Evolutionary conservation across 129 eudicot genomes (phyloP).

Genomic region (Centella asiatica): DNA sequence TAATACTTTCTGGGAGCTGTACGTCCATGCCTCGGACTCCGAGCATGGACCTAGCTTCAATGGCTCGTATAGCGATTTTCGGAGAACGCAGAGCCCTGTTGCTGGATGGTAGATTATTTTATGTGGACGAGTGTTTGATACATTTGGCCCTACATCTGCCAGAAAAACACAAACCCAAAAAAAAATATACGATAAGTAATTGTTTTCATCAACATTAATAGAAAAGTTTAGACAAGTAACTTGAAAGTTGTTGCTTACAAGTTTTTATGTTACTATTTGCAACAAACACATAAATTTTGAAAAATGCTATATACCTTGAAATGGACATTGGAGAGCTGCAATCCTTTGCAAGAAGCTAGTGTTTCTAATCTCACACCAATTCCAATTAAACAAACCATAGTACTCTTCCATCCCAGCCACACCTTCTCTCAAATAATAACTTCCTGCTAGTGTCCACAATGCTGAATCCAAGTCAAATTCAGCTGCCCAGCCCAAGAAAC

Average conservation of each 20-base stretch:
- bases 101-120: slow-evolving; percentile 61
- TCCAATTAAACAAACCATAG: slow-evolving; percentile 61
- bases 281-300: too few species aligned
- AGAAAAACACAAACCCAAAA: too few species aligned
- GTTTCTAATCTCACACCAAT: slow-evolving; percentile 66
- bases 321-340: slow-evolving; percentile 56
- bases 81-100: slow-evolving; percentile 56
- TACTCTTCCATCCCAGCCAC: slow-evolving; percentile 59
- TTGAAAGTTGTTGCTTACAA: too few species aligned
- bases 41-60: slow-evolving; percentile 59
- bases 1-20: slow-evolving; percentile 41
- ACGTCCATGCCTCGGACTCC: slow-evolving; percentile 39
- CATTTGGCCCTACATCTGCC: slow-evolving; percentile 80
- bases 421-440: slow-evolving; percentile 79
- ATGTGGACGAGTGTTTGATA: slow-evolving; percentile 23
- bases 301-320: too few species aligned
- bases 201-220: too few species aligned
- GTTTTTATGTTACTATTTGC: too few species aligned
- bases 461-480: slow-evolving; percentile 89
- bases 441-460: slow-evolving; percentile 74
- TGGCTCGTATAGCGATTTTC: slow-evolving; percentile 29
- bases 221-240: too few species aligned
- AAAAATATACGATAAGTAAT: too few species aligned
- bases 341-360: slow-evolving; percentile 53
- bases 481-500: slow-evolving; percentile 76